phyloP scores from a whole-genome alignment of 495 filamentous ascomycete species.

The Aspergillus ellipticus region DNA sequence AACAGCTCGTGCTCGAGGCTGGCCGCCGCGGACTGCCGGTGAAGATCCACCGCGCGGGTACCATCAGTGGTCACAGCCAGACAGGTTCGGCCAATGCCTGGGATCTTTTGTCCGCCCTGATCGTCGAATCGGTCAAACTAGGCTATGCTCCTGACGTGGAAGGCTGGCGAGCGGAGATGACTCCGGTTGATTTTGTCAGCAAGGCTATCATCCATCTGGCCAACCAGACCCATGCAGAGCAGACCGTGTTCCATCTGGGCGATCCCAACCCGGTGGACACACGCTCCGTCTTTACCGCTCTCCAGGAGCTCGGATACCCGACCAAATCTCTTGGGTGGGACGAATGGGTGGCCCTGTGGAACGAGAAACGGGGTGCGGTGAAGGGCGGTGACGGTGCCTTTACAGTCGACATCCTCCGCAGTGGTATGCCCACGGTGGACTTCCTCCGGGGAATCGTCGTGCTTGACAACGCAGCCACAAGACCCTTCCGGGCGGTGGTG shows the following conservation, averaged over 20 bases:
- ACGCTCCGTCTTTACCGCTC: constrained; percentile 50
- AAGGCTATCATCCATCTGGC: constrained; percentile 59
- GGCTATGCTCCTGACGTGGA: constrained; percentile 59
- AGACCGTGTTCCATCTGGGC: constrained; percentile 61
- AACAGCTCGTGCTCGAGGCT: constrained; percentile 62
- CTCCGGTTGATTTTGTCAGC: constrained; percentile 67
- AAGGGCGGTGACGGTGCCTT: constrained; percentile 60
- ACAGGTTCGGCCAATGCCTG: constrained; percentile 64
- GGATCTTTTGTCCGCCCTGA: constrained; percentile 61
- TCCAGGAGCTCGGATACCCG: constrained; percentile 58
- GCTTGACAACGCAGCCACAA: constrained; percentile 55
- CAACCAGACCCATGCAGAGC: constrained; percentile 48
- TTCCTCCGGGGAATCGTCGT: constrained; percentile 56
- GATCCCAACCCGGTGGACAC: constrained; percentile 60
- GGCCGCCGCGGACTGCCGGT: constrained; percentile 56
- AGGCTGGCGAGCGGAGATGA: constrained; percentile 70
- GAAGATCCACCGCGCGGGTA: constrained; percentile 58
- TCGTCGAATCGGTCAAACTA: constrained; percentile 63
- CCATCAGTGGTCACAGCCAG: constrained; percentile 61
- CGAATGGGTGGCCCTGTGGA: constrained; percentile 62
- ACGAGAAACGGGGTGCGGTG: constrained; percentile 49
- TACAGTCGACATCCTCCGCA: constrained; percentile 48
- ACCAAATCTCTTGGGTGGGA: constrained; percentile 57
- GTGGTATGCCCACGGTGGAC: constrained; percentile 64
- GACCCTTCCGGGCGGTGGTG: constrained; percentile 51